Conservation (phyloP, 139 green algal species). For the Ulvella scutata region DNA sequence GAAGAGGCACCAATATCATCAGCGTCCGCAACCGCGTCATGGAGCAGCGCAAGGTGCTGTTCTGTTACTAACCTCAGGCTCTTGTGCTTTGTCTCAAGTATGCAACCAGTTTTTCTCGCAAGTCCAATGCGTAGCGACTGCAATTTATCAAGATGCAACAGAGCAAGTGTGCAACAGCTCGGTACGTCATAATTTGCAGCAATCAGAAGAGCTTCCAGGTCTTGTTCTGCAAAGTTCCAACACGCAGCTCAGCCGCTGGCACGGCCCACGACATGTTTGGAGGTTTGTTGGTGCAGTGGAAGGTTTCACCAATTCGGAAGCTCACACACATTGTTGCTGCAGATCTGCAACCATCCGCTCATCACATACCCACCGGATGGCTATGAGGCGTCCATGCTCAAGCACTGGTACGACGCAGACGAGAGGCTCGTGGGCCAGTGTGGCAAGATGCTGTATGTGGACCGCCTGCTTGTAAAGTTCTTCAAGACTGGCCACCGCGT, state of each 20-base stretch:
- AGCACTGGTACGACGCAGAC: constrained; percentile 9
- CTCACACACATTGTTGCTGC: not conserved
- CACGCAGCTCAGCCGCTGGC: no score
- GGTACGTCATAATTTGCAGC: no score
- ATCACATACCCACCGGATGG: constrained; percentile 61
- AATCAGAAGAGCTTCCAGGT: no score
- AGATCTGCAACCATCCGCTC: constrained; percentile 92
- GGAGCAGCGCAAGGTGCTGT: constrained; percentile 86
- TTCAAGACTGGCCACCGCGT: constrained; percentile 48
- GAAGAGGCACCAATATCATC: constrained; percentile 33
- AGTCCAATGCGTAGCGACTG: no score
- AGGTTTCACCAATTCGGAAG: not conserved
- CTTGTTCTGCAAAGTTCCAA: no score
- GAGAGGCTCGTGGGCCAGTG: constrained; percentile 50
- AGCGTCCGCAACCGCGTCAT: constrained; percentile 85
- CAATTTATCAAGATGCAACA: no score
- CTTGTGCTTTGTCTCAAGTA: no score
- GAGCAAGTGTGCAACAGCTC: no score
- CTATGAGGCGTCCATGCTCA: constrained; percentile 10
- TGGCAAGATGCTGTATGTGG: constrained; percentile 83
- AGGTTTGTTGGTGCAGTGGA: not conserved
- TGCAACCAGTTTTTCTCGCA: no score
- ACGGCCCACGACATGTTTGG: no score
- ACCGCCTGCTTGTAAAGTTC: constrained; percentile 80
- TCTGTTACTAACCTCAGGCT: no score